These are phyloP conservation scores for Phialocephala subalpina DNA, from an alignment of 2,329 filamentous ascomycete genomes.

Conservation along the genomic window DNA sequence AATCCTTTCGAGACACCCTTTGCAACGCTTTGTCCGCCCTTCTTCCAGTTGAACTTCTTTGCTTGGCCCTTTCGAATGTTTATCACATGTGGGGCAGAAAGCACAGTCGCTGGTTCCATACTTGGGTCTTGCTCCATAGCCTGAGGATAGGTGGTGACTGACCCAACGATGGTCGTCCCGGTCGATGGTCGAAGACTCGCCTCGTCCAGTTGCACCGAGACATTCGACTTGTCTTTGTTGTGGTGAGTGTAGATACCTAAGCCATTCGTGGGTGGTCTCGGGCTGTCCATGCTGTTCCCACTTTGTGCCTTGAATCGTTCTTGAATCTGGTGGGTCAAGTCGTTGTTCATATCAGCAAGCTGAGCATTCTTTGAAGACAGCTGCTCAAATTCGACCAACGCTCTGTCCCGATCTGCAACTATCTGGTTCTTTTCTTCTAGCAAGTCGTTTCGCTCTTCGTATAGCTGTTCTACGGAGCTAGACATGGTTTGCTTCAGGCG, in stretches of 20 bases:
- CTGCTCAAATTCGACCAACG: slow-evolving; percentile 94
- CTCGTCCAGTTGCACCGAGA: slow-evolving; percentile 43
- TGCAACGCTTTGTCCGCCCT: slow-evolving; percentile 90
- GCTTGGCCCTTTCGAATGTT: slow-evolving; percentile 90
- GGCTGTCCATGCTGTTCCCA: slow-evolving; percentile 53
- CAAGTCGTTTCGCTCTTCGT: slow-evolving; percentile 79
- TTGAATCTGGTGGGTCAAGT: slow-evolving; percentile 93
- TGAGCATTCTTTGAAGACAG: slow-evolving; percentile 94
- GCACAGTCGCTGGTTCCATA: slow-evolving; percentile 43
- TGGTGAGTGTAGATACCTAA: slow-evolving; percentile 68
- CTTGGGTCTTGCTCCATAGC: slow-evolving; percentile 44
- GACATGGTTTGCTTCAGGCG: slow-evolving; percentile 67
- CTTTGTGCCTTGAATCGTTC: slow-evolving; percentile 87
- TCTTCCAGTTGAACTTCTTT: slow-evolving; percentile 99
- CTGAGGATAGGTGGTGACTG: slow-evolving; percentile 41
- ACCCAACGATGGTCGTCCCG: slow-evolving; percentile 46
- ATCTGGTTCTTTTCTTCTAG: slow-evolving; percentile 86
- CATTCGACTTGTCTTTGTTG: slow-evolving; percentile 56
- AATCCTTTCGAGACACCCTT: slow-evolving; percentile 95
- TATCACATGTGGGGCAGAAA: slow-evolving; percentile 81
- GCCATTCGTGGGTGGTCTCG: slow-evolving; percentile 57
- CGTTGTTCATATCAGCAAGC: slow-evolving; percentile 93
- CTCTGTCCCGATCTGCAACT: slow-evolving; percentile 87
- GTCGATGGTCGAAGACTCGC: slow-evolving; percentile 50
- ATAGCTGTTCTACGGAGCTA: slow-evolving; percentile 64